Evolutionary conservation across 176 grass and related monocot species (phyloP).

Genomic region (Saccharum officinarum): DNA sequence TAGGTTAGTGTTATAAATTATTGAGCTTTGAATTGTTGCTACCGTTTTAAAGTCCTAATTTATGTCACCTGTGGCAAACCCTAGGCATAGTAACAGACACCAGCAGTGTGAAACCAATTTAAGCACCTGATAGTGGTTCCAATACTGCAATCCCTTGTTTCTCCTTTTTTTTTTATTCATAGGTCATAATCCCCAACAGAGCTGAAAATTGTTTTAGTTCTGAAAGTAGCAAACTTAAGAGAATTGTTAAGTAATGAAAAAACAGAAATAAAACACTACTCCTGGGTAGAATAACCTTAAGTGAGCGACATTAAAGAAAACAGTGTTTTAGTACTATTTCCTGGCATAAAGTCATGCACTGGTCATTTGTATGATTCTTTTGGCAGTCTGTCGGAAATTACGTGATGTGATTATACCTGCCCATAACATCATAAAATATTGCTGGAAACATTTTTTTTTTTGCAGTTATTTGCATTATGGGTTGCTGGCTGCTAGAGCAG

Average conservation of each 20-base stretch:
- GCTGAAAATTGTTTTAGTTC: not conserved
- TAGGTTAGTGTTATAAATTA: constrained; percentile 49
- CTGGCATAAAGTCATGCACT: not conserved
- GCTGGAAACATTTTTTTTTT: not conserved
- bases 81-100: not conserved
- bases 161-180: not conserved
- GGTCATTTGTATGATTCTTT: not conserved
- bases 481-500: constrained; percentile 92
- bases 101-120: not conserved
- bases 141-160: not conserved
- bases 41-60: not conserved
- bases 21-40: not conserved
- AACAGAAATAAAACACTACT: not conserved
- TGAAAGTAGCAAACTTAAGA: not conserved
- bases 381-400: not conserved
- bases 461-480: constrained; percentile 90
- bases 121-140: not conserved
- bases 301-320: not conserved
- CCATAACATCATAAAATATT: not conserved
- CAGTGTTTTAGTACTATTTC: not conserved
- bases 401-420: not conserved
- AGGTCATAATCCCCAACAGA: not conserved
- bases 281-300: not conserved
- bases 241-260: not conserved
- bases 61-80: not conserved